Conservation (phyloP, 192 early-diverging fungal genomes). For the Coemansia sp. region DNA sequence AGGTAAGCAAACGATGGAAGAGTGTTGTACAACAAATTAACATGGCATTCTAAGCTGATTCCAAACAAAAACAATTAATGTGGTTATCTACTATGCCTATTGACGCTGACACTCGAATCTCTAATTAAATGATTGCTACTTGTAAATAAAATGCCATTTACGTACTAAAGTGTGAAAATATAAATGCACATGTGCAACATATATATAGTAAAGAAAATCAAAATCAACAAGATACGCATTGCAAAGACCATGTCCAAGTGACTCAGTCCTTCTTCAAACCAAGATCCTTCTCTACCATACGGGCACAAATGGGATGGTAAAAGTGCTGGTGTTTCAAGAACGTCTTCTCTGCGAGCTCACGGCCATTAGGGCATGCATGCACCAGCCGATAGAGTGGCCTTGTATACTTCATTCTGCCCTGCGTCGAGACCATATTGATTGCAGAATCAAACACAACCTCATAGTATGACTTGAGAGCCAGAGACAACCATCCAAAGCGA, state of each 20-base stretch:
- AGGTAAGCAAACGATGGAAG: no score
- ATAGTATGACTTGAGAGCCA: conserved; percentile 76
- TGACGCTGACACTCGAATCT: no score
- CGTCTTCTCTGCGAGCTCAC: conserved; percentile 70
- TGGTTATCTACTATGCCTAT: no score
- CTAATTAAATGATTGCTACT: no score
- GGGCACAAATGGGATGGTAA: conserved; percentile 93
- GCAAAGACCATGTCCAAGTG: no score
- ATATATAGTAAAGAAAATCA: neutral
- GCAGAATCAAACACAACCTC: conserved; percentile 73
- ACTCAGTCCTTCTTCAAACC: conserved; percentile 25
- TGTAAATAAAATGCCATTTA: no score
- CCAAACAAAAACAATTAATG: no score
- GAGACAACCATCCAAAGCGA: conserved; percentile 78
- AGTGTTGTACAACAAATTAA: no score
- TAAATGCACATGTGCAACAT: no score
- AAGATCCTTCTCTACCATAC: conserved; percentile 87
- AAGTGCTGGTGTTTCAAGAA: conserved; percentile 72
- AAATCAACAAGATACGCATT: neutral
- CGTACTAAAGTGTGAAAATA: no score
- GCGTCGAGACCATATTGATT: conserved; percentile 73
- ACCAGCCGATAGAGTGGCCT: conserved; percentile 77
- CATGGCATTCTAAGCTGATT: no score
- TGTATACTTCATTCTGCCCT: conserved; percentile 94
- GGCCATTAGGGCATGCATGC: conserved; percentile 65